Evolutionary conservation across 2,329 filamentous ascomycete species (phyloP), one percentile per base, ranked within the genome.

Genomic region (Aspergillus unguis): DNA sequence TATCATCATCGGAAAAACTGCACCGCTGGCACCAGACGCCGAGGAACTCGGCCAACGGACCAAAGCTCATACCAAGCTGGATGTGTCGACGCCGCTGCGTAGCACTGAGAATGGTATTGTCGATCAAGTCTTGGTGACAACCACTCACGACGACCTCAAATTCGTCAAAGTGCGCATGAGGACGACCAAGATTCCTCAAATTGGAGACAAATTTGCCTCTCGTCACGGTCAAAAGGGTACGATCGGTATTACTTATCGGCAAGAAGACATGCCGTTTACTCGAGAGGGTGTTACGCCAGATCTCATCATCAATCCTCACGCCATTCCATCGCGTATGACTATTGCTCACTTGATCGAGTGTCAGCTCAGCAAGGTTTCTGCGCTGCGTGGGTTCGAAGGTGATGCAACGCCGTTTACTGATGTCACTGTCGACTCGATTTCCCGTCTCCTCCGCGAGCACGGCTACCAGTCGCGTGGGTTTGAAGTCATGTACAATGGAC

Each of bases 301-400:
- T 73, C 81, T 99, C 58, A 96, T 99, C 73, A 97, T 99, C 80
- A 99, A 99, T 74, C 94, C 94, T 1, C 94, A 99, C 81, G 95
- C 94, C 69, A 99, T 99, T 82, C 94, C 94, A 0, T 99, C 94
- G 50, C 94, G 94, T 84, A 99, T 99, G 94, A 99, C 95, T 2
- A 99, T 99, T 85, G 94, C 94, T 65, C 94, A 99, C 81, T 92
- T 99, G 83, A 95, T 99, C 71, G 94, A 99, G 79, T 99, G 94
- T 81, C 82, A 97, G 62, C 83, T 99, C 52, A 95, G 90, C 71
- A 99, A 99, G 72, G 94, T 99, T 33, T 90, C 91, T 1, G 89
- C 94, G 2, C 81, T 99, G 25, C 89, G 92, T 73, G 95, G 94
- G 40, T 89, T 91, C 73, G 94, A 99, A 76, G 95, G 94, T 64